These are phyloP conservation scores for Lycium barbarum DNA, from an alignment of 257 asterid species.

Conservation along the genomic window DNA sequence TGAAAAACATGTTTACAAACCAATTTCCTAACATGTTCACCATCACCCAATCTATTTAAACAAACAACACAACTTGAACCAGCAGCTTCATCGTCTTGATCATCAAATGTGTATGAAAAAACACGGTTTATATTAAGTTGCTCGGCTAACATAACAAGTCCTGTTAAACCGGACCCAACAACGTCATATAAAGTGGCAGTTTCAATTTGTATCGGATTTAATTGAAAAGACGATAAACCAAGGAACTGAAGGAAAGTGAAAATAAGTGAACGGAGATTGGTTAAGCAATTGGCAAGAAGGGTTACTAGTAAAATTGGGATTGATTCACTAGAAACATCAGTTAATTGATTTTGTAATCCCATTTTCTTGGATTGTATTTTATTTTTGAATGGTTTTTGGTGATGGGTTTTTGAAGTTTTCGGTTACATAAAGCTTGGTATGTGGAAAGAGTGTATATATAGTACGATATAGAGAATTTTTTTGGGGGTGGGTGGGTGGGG, in stretches of 20 bases:
- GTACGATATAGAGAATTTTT: not conserved
- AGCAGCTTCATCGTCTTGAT: conserved; percentile 23
- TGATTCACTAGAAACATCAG: conserved; percentile 76
- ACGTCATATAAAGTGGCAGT: conserved; percentile 46
- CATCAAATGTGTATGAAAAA: conserved; percentile 36
- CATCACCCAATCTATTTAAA: conserved; percentile 58
- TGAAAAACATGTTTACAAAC: conserved; percentile 82
- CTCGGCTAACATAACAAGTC: conserved; percentile 65
- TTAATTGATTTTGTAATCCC: conserved; percentile 73
- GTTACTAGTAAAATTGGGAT: conserved; percentile 52
- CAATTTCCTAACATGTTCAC: conserved; percentile 70
- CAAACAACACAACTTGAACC: conserved; percentile 72
- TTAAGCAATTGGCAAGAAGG: conserved; percentile 55
- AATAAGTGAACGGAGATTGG: conserved; percentile 55
- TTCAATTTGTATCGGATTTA: conserved; percentile 36
- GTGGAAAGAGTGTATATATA: not conserved
- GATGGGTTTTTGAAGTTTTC: not conserved
- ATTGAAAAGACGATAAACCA: conserved; percentile 39
- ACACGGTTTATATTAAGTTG: conserved; percentile 67
- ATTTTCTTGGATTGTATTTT: conserved; percentile 29
- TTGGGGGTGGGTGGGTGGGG: not conserved
- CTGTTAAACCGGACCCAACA: conserved; percentile 65
- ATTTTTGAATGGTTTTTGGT: not conserved
- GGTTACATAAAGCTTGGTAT: not conserved
- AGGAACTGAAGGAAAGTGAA: conserved; percentile 39